Base-by-base conservation (phyloP, 2,329 filamentous ascomycete species). In the Neonectria sp. region DNA sequence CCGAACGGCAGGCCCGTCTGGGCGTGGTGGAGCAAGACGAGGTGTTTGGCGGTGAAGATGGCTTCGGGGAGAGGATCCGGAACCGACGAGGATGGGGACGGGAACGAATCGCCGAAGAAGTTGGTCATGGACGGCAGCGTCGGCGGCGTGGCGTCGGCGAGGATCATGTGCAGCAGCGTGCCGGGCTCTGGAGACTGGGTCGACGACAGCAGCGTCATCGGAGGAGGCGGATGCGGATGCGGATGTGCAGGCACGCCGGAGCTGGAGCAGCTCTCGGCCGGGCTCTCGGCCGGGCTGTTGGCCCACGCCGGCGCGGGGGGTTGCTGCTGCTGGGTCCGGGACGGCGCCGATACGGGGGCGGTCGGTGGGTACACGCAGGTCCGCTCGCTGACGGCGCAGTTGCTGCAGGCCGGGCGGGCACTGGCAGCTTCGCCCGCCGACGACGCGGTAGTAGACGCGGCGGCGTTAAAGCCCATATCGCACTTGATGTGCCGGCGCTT, bases 401-500 rank as follows among this genome's bases (percentile, higher is more conserved):
- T 82, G 45, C 75, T 76, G 66, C 83, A 84, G 1, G 75, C 61
- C 1, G 83, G 83, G 4, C 77, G 77, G 8, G 68, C 76, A 73
- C 84, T 81, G 62, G 33, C 33, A 29, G 12, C 33, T 9, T 33
- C 31, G 0, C 11, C 33, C 11, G 33, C 5, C 33, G 33, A 4
- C 33, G 11, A 13, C 31, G 31, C 15, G 12, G 37, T 7, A 6
- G 35, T 13, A 5, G 35, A 37, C 35, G 15, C 37, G 15, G 31
- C 31, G 31, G 37, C 37, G 37, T n/a, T 40, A 15, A 40, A 40
- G 37, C 37, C 37, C 37, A 40, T 40, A 46, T 85, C 83, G 76
- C 83, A 85, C 43, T 81, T 82, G 60, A 83, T 81, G 55, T 83
- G 81, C 2, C 81, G 76, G 15, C 79, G 69, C 73, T 83, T 83